phyloP scores from a whole-genome alignment of 208 protist species.

The Crithidia bombi region DNA sequence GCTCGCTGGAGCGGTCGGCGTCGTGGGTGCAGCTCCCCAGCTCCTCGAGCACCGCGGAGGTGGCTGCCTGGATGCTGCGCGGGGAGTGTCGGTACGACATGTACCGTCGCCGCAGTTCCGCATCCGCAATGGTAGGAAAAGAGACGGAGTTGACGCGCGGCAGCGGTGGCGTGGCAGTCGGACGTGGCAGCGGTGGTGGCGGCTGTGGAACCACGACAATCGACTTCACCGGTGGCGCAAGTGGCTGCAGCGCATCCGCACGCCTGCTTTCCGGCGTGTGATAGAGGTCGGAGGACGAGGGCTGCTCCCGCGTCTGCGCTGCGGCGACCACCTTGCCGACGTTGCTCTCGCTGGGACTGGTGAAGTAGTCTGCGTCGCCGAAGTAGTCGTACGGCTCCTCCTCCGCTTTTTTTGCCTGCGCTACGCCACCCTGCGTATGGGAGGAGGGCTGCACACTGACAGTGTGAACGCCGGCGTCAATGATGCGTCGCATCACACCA shows the following conservation, averaged over 20 bases:
- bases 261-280: neutral
- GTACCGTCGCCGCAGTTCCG: slow-evolving; percentile 35
- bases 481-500: slow-evolving; percentile 1
- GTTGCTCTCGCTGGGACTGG: slow-evolving; percentile 10
- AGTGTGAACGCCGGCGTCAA: neutral
- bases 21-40: slow-evolving; percentile 64
- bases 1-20: slow-evolving; percentile 47
- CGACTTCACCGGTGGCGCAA: neutral
- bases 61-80: slow-evolving; percentile 41
- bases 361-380: slow-evolving; percentile 23
- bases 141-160: neutral
- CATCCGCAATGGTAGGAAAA: slow-evolving; percentile 34
- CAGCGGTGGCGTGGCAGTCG: neutral
- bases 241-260: neutral
- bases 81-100: slow-evolving; percentile 26
- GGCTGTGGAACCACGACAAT: neutral
- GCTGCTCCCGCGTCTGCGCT: slow-evolving; percentile 1
- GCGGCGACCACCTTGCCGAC: slow-evolving; percentile 1
- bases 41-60: slow-evolving; percentile 57
- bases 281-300: neutral
- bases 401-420: neutral
- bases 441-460: neutral
- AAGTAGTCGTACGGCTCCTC: slow-evolving; percentile 32
- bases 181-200: neutral
- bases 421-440: neutral